Base-by-base conservation (phyloP, 2,329 filamentous ascomycete genomes). In the Colletotrichum scovillei region DNA sequence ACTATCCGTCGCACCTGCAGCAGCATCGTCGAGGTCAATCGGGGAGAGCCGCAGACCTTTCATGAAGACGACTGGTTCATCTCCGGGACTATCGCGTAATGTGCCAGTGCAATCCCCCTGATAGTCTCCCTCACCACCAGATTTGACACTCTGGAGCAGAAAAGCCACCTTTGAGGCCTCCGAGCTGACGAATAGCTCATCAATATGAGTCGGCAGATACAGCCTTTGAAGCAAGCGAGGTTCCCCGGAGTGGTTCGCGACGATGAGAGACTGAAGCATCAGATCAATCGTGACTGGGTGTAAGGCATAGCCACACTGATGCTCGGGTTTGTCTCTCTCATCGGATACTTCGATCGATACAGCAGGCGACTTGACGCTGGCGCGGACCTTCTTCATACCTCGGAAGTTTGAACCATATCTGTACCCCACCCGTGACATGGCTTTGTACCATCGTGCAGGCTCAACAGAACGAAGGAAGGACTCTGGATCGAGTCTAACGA, bases 361-460 rank as follows among this genome's bases (percentile, higher is more conserved):
- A 0, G 68, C 63, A 4, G 68, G 19, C 0, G 32, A 28, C 2
- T 24, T 49, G 22, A 69, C 64, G 12, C 69, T 72, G 0, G 59
- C 14, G 8, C 4, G 35, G 2, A 72, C 58, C 12, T 19, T 62
- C 6, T 12, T 56, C 65, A 72, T 63, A 0, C 49, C 49, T n/a
- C 58, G 63, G 55, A 69, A 72, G 2, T 52, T 35, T 7, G 64
- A 52, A 12, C 64, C 66, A 12, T 72, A 72, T 26, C 69, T 72
- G 52, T 68, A 72, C 0, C 69, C 69, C 11, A 69, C 65, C 9
- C 52, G 67, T 0, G 46, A 38, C 68, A 71, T 71, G 0, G 63
- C 56, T 24, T 30, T 71, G 46, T 71, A 71, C 68, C 68, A 71
- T 8, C 55, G 28, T 7, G 14, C 8, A 24, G 63, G 0, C 2